Evolutionary conservation across 2,329 filamentous ascomycete species (phyloP).

Genomic region (Colletotrichum higginsianum): DNA sequence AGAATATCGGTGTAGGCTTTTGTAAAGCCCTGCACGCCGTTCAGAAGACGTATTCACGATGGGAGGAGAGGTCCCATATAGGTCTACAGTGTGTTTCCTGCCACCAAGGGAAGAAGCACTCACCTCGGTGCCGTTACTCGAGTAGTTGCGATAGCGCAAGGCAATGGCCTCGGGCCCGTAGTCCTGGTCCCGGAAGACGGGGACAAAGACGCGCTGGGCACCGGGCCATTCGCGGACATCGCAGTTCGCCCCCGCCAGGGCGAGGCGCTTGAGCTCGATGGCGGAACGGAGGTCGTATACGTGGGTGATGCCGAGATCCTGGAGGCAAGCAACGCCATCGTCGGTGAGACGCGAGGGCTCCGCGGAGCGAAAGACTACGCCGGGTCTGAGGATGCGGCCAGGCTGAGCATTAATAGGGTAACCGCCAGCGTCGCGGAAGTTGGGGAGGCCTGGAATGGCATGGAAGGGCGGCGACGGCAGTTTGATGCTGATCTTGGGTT

Average conservation of each 20-base stretch:
- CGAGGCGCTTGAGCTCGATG: conserved; percentile 68
- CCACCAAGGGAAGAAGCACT: background rate
- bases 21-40: conserved; percentile 66
- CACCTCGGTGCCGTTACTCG: conserved; percentile 61
- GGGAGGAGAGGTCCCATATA: background rate
- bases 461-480: conserved; percentile 62
- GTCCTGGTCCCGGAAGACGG: conserved; percentile 75
- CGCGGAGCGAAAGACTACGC: conserved; percentile 77
- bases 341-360: conserved; percentile 73
- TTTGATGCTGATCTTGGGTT: background rate
- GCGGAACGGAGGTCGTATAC: conserved; percentile 79
- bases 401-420: conserved; percentile 60
- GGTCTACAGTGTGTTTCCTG: background rate
- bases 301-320: conserved; percentile 70
- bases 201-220: conserved; percentile 70
- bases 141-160: conserved; percentile 72
- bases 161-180: conserved; percentile 76
- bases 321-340: conserved; percentile 67
- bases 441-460: conserved; percentile 71
- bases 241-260: conserved; percentile 43
- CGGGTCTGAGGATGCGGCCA: conserved; percentile 62
- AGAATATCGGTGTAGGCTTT: conserved; percentile 76
- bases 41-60: background rate
- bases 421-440: conserved; percentile 79
- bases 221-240: conserved; percentile 48